phyloP scores from a whole-genome alignment of 768 basidiomycete genomes.

The Trametes gibbosa region DNA sequence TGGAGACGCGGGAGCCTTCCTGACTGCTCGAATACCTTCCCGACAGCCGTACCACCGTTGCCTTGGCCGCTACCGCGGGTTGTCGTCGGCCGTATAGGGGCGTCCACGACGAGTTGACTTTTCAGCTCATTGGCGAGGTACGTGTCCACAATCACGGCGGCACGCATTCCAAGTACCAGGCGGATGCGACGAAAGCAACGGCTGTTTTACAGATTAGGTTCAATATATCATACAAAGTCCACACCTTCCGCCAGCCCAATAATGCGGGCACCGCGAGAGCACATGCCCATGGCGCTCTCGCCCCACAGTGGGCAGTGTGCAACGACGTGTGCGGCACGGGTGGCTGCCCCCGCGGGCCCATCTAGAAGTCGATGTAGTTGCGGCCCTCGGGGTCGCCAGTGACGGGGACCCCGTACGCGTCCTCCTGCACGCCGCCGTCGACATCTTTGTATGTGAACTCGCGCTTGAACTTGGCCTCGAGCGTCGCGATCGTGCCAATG shows the following conservation, averaged over 20 bases:
- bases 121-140: background rate
- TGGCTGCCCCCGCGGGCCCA: background rate
- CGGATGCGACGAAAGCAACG: background rate
- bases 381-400: conserved; percentile 19
- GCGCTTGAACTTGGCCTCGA: conserved; percentile 77
- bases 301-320: background rate
- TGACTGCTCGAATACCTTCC: too few species aligned
- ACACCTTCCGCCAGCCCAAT: background rate
- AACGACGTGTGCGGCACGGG: too few species aligned
- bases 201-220: conserved; percentile 9
- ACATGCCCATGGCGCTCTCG: background rate
- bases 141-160: background rate
- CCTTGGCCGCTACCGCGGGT: too few species aligned
- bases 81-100: too few species aligned
- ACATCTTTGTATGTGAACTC: conserved; percentile 78
- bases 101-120: background rate
- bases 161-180: background rate
- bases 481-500: conserved; percentile 55
- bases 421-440: conserved; percentile 27
- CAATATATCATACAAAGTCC: background rate
- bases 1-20: too few species aligned
- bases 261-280: too few species aligned
- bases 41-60: background rate
- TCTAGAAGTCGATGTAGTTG: conserved; percentile 27
- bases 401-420: conserved; percentile 29